A percentile compares a stretch with the other conserved stretches of the same genome.
Conservation (phyloP, 306 rosid genomes). For the Dryas drummondii region DNA sequence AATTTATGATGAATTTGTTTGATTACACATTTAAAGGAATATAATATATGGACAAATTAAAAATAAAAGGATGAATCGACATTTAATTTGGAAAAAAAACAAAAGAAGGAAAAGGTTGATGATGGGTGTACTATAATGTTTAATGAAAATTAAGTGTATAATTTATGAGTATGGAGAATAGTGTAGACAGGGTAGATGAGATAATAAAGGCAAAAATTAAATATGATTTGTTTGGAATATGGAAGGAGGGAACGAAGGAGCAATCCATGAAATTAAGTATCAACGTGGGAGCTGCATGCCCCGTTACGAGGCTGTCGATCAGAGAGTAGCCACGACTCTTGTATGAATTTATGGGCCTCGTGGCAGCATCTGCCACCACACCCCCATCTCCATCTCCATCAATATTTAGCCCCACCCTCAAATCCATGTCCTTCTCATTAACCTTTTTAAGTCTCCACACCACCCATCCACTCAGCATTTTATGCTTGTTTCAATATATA, state of each 20-base stretch:
- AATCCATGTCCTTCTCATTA: background rate
- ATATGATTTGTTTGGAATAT: background rate
- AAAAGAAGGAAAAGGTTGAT: no score
- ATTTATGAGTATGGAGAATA: no score
- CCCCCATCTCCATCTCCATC: background rate
- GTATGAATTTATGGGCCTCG: conserved; percentile 20
- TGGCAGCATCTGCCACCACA: conserved; percentile 62
- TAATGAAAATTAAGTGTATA: no score
- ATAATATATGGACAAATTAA: no score
- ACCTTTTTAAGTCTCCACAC: background rate
- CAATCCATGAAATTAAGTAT: background rate
- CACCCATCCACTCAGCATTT: no score
- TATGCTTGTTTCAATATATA: no score
- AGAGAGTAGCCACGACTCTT: conserved; percentile 60
- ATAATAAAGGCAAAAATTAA: background rate
- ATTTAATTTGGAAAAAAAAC: no score
- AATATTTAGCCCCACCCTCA: conserved; percentile 17
- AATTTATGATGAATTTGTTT: no score
- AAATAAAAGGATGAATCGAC: no score
- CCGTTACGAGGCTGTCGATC: conserved; percentile 38
- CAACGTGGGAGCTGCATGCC: conserved; percentile 56
- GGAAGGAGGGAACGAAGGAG: background rate
- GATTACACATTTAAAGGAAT: no score
- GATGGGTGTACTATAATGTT: no score
- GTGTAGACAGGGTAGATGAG: background rate